Evolutionary conservation across 768 basidiomycete genomes (phyloP), one percentile per base, ranked within the genome.

Genomic region (Kockovaella imperatae): DNA sequence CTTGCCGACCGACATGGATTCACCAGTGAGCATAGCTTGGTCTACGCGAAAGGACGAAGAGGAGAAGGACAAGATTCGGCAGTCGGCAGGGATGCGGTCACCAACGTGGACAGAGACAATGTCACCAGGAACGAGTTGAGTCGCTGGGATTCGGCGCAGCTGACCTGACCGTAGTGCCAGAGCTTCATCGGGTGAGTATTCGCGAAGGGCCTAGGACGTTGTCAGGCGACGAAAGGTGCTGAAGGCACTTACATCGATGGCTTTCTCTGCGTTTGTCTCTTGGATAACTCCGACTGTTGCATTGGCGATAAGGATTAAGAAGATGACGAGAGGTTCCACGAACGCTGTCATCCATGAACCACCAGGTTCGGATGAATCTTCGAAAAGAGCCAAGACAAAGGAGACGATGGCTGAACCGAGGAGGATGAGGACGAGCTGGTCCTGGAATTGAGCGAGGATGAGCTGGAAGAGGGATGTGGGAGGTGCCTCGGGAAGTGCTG

Each of bases 361-460:
- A 75, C 49, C 76, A 77, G 49, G 82, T 49, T 80, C 81, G 11
- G 80, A 77, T 1, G 80, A 75, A 49, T 84, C 81, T 64, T 99
- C 93, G 48, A 97, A 75, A 26, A 93, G 71, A 6, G 93, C 93
- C 32, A 99, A 77, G 13, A 91, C 76, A 72, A 99, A 91, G 8
- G 93, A 97, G 57, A 97, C 78, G 36, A 86, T 82, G 11, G 93
- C 93, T 1, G 90, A 95, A 2, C 79, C 90, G 38, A 99, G 83
- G 28, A 99, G 79, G 66, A 99, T 97, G 54, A 99, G 83, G 34
- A 99, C 93, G 24, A 99, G 80, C 72, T 95, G 89, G 74, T 99
- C 93, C 76, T 97, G 85, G 78, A 99, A 99, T 74, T 99, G 93
- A 59, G 95, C 90, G n/a, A 99, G 78, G 51, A 99, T 84, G 52